These are phyloP conservation scores for Paraphoma chrysanthemicola DNA, from an alignment of 2,329 filamentous ascomycete genomes.

Conservation along the genomic window DNA sequence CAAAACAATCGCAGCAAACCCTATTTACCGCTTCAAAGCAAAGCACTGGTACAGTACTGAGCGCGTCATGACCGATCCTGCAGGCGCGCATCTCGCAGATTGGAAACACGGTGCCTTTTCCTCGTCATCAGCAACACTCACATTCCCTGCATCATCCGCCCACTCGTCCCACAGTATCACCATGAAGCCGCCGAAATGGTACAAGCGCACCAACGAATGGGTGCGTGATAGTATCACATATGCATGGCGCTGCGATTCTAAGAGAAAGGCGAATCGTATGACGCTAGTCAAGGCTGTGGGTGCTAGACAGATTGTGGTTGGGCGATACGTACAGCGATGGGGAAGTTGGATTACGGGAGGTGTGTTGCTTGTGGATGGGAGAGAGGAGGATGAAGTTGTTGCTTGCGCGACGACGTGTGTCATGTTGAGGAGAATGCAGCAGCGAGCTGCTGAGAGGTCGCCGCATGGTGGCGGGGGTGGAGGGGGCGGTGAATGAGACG, in stretches of 20 bases:
- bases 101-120: conserved; percentile 7
- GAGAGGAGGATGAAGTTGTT: conserved; percentile 5
- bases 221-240: conserved; percentile 5
- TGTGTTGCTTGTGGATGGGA: conserved; percentile 3
- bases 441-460: conserved; percentile 3
- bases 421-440: conserved; percentile 9
- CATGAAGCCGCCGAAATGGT: conserved; percentile 6
- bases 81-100: conserved; percentile 1
- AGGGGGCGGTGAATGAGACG: neutral
- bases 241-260: conserved; percentile 6
- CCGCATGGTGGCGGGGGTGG: conserved; percentile 3
- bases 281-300: conserved; percentile 5
- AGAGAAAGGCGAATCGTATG: conserved; percentile 8
- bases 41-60: conserved; percentile 6
- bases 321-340: conserved; percentile 7
- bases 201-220: conserved; percentile 7
- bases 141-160: too few species aligned
- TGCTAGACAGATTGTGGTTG: conserved; percentile 1
- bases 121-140: neutral
- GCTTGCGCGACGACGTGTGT: conserved; percentile 5
- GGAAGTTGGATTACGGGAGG: conserved; percentile 7
- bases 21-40: conserved; percentile 4
- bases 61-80: neutral
- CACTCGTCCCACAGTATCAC: conserved; percentile 3
- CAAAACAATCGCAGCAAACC: neutral